Conservation (phyloP, 805 yeast species). For the Candida silvicultrix region DNA sequence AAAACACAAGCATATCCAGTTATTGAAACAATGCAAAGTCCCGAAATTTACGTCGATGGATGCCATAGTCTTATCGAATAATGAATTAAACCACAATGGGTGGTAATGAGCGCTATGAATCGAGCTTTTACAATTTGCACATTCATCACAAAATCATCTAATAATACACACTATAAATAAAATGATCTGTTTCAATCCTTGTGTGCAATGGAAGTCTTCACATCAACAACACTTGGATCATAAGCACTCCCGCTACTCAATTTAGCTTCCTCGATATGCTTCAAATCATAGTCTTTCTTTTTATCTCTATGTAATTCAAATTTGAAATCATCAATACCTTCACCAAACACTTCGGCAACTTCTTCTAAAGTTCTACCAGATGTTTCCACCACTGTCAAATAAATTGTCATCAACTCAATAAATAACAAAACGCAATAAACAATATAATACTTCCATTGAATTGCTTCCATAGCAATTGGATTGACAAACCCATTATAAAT, state of each 20-base stretch:
- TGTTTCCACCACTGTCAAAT: conserved; percentile 26
- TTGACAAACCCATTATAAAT: conserved; percentile 29
- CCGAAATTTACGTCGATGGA: background rate
- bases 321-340: background rate
- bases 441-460: conserved; percentile 28
- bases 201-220: background rate
- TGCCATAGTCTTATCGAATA: background rate
- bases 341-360: background rate
- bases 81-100: background rate
- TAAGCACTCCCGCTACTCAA: no score
- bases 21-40: background rate
- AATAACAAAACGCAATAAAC: conserved; percentile 14
- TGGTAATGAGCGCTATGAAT: background rate
- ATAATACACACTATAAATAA: no score
- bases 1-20: background rate
- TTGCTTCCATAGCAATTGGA: conserved; percentile 31
- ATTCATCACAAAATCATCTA: no score
- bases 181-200: no score
- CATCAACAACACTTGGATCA: background rate
- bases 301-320: background rate
- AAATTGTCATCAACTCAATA: conserved; percentile 20
- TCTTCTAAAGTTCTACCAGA: conserved; percentile 27
- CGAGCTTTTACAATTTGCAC: no score
- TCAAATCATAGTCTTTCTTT: background rate
- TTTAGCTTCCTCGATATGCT: background rate